Evolutionary conservation across 768 basidiomycete genomes (phyloP).

Genomic region (Cyathus striatus): DNA sequence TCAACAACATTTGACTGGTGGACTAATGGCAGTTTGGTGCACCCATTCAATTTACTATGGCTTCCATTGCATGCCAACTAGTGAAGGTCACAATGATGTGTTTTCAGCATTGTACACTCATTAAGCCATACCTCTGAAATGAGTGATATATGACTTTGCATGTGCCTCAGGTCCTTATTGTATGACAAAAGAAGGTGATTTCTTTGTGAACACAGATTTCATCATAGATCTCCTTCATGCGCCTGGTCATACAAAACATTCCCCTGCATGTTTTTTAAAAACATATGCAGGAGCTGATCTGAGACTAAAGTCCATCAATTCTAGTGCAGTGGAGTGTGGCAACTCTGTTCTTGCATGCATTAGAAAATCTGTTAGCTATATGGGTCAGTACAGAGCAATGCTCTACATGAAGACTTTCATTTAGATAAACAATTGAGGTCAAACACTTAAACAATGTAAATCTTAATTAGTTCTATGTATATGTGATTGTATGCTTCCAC

Average conservation of each 20-base stretch:
- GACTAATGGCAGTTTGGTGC: not conserved
- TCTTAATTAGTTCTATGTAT: no score
- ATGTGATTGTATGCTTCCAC: no score
- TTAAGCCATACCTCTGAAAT: not conserved
- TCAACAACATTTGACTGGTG: not conserved
- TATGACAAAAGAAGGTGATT: not conserved
- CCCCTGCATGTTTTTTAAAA: not conserved
- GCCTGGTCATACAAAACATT: not conserved
- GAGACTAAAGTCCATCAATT: not conserved
- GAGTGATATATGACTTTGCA: not conserved
- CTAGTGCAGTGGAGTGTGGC: not conserved
- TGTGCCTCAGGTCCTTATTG: not conserved
- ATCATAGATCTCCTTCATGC: not conserved
- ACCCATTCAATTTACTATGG: not conserved
- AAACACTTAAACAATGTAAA: no score
- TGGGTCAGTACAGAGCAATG: not conserved
- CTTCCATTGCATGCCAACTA: not conserved
- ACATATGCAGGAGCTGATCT: not conserved
- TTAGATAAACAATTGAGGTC: no score
- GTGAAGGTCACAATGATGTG: not conserved
- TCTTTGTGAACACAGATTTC: not conserved
- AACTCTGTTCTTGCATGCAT: not conserved
- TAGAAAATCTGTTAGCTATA: not conserved
- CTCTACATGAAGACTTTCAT: not conserved
- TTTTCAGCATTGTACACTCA: not conserved